Conservation (phyloP, 176 grass and related monocot species). For the Saccharum officinarum region DNA sequence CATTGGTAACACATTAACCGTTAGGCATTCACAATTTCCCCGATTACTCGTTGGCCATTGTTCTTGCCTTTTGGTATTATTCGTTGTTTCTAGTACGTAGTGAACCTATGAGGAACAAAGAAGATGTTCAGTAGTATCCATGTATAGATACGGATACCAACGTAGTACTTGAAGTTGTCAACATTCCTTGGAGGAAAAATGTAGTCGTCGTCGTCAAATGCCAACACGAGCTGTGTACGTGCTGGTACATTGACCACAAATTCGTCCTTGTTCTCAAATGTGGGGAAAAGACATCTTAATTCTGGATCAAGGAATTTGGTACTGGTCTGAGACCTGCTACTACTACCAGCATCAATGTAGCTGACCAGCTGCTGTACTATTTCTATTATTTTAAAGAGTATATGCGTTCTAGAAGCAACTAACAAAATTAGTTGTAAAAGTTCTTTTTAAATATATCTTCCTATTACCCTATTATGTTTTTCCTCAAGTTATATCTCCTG, state of each 20-base stretch:
- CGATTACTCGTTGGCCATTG: too few species aligned
- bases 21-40: too few species aligned
- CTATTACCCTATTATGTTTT: too few species aligned
- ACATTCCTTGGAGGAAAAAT: neutral
- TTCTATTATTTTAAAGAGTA: neutral
- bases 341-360: too few species aligned
- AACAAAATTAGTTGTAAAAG: neutral
- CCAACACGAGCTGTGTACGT: neutral
- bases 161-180: slow-evolving; percentile 4
- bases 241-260: neutral
- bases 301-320: too few species aligned
- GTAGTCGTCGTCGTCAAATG: neutral
- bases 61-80: too few species aligned
- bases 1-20: too few species aligned
- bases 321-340: too few species aligned
- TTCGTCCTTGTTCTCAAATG: neutral
- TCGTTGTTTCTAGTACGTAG: too few species aligned
- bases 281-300: neutral
- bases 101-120: too few species aligned
- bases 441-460: too few species aligned
- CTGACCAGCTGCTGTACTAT: neutral
- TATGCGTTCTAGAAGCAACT: neutral
- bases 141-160: neutral
- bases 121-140: neutral
- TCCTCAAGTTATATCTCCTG: too few species aligned